Evolutionary conservation across 331 rosid species (phyloP), one percentile per base, ranked within the genome.

Genomic region (Pyracantha coccinea): DNA sequence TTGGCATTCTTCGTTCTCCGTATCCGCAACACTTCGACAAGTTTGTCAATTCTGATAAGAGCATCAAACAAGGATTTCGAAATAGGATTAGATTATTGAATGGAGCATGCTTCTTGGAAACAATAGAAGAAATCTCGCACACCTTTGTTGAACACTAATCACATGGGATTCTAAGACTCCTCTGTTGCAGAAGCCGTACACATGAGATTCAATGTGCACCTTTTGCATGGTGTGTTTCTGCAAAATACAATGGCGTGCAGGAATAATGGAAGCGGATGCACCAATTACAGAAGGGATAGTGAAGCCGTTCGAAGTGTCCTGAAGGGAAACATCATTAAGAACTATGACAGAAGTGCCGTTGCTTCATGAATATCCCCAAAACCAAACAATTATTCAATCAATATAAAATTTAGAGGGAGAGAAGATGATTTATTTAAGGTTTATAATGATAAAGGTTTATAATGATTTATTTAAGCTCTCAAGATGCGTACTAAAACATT

Each of bases 101-200:
- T n/a, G 35, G 17, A 78, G 61, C 24, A 66, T 55, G 28, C 14
- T 13, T 35, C 24, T 35, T 13, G 21, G 8, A 55, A 58, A 57
- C 27, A n/a, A 19, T 10, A 11, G 11, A 44, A 16, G 24, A 23
- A 16, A 21, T 14, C 45, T 24, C 71, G 50, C 52, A 16, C 70
- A 69, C 83, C 69, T 59, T 63, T 53, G 69, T 75, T 61, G 68
- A 62, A 80, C 25, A 31, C 35, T 10, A 28, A 53, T 25, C 47
- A 75, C 75, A 25, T 55, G 77, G 41, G 76, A 71, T 53, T 80
- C 80, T 24, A 80, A 75, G 61, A 75, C 66, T 69, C 53, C 61
- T 80, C 83, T 52, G 73, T 80, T 54, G 66, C 50, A 61, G 72
- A 61, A 50, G 73, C 72, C 28, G 32, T 38, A 50, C 29, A 52